phyloP scores from a whole-genome alignment of 306 rosid genomes.

The Arachis hypogaea region DNA sequence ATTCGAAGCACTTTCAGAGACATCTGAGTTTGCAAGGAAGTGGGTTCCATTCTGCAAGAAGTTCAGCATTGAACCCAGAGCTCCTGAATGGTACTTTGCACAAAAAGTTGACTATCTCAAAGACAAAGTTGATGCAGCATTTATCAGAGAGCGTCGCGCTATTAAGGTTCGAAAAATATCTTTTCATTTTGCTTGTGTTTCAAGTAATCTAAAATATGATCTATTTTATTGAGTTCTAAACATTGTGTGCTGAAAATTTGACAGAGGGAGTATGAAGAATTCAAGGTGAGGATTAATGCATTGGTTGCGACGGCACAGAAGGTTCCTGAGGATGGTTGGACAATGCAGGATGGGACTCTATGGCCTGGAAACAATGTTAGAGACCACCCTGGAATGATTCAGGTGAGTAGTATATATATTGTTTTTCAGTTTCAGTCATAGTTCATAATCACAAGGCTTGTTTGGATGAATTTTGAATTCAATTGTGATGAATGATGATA shows the following conservation, averaged over 20 bases:
- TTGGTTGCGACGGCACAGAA: conserved; percentile 82
- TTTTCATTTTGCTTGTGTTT: neutral
- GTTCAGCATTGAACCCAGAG: conserved; percentile 79
- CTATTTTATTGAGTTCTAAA: neutral
- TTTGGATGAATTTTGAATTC: conserved; percentile 19
- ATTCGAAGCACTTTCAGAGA: conserved; percentile 91
- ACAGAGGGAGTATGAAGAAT: conserved; percentile 93
- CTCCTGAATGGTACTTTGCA: conserved; percentile 94
- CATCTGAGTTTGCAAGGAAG: conserved; percentile 92
- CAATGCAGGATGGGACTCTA: conserved; percentile 97
- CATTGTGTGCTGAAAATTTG: conserved; percentile 25
- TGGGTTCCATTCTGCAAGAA: conserved; percentile 97
- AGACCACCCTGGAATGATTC: conserved; percentile 98
- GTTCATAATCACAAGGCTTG: neutral
- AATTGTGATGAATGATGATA: neutral
- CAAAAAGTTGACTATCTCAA: conserved; percentile 79
- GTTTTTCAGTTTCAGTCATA: conserved; percentile 8
- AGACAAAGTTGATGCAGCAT: conserved; percentile 75
- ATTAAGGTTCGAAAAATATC: conserved; percentile 61
- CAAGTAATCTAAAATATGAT: neutral
- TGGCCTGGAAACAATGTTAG: conserved; percentile 95
- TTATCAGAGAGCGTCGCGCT: conserved; percentile 83
- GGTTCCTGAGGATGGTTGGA: conserved; percentile 98
- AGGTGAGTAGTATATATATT: conserved; percentile 48
- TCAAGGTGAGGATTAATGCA: conserved; percentile 80